These are phyloP conservation scores for Fusarium sp. DNA, from an alignment of 2,329 filamentous ascomycete species.

Conservation along the genomic window DNA sequence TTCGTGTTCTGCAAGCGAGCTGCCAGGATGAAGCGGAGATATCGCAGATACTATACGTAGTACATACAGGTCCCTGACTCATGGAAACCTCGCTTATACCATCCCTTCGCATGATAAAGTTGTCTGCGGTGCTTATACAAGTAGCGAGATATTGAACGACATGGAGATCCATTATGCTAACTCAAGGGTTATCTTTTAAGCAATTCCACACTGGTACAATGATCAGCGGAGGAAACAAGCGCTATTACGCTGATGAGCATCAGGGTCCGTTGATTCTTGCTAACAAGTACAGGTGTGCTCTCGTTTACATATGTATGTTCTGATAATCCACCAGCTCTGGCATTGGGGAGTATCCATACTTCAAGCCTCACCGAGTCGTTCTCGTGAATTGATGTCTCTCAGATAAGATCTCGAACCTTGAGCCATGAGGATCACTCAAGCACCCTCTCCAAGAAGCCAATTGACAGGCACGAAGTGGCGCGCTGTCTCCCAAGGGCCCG, in stretches of 20 bases:
- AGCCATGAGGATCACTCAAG: constrained; percentile 12
- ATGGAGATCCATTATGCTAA: constrained; percentile 6
- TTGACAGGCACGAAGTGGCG: constrained; percentile 32
- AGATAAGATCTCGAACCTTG: constrained; percentile 25
- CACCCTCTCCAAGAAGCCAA: constrained; percentile 34
- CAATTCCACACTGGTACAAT: neutral
- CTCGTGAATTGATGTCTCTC: neutral
- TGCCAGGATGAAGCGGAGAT: neutral
- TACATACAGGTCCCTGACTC: neutral
- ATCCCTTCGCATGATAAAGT: neutral
- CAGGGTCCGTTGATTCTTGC: constrained; percentile 11
- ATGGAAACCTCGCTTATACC: neutral
- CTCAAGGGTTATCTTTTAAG: constrained; percentile 4
- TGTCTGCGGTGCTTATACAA: neutral
- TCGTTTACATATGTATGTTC: neutral
- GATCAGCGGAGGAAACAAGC: constrained; percentile 25
- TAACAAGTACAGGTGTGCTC: neutral
- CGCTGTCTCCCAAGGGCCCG: constrained; percentile 21
- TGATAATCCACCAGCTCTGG: neutral
- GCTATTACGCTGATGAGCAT: constrained; percentile 4
- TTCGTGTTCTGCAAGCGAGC: neutral
- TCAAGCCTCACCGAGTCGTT: neutral
- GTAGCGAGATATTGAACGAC: neutral
- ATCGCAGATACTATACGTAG: neutral
- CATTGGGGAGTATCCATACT: neutral